These are phyloP conservation scores for Haplosporangium sp. DNA, from an alignment of 371 early-diverging fungal species.

Conservation along the genomic window DNA sequence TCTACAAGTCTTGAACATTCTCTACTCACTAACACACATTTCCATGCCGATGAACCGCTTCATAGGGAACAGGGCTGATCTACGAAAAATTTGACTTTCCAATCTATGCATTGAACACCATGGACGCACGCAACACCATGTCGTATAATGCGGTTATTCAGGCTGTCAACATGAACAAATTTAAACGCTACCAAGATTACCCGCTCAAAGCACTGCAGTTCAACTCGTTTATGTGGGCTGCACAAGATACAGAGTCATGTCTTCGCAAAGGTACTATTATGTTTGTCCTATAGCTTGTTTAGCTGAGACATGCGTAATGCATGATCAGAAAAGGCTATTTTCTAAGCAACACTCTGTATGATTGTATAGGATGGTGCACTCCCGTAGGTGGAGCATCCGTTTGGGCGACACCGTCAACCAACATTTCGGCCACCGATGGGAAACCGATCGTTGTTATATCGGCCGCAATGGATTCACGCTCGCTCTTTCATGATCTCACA, in stretches of 20 bases:
- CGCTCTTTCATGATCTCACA: constrained; percentile 75
- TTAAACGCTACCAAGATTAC: constrained; percentile 61
- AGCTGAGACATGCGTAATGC: too few relatives aligned
- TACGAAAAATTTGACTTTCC: constrained; percentile 71
- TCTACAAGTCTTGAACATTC: background rate
- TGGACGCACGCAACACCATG: constrained; percentile 54
- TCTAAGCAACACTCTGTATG: background rate
- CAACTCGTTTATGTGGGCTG: constrained; percentile 78
- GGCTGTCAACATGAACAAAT: constrained; percentile 64
- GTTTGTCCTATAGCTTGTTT: background rate
- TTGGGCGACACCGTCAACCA: constrained; percentile 73
- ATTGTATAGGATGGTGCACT: constrained; percentile 68
- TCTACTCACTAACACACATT: too few relatives aligned
- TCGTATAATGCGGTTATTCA: constrained; percentile 57
- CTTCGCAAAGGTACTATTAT: constrained; percentile 67
- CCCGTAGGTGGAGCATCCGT: constrained; percentile 78
- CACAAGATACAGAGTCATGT: constrained; percentile 74
- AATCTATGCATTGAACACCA: constrained; percentile 71
- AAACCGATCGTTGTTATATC: constrained; percentile 77
- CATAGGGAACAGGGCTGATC: constrained; percentile 69
- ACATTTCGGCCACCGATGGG: constrained; percentile 62
- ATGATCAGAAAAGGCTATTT: too few relatives aligned
- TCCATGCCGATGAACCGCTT: too few relatives aligned
- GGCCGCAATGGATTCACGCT: constrained; percentile 72
- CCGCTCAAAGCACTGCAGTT: constrained; percentile 79